A percentile compares a stretch with the other conserved stretches of the same genome.
Conservation (phyloP, 345 rosid species). For the Brassica carinata region DNA sequence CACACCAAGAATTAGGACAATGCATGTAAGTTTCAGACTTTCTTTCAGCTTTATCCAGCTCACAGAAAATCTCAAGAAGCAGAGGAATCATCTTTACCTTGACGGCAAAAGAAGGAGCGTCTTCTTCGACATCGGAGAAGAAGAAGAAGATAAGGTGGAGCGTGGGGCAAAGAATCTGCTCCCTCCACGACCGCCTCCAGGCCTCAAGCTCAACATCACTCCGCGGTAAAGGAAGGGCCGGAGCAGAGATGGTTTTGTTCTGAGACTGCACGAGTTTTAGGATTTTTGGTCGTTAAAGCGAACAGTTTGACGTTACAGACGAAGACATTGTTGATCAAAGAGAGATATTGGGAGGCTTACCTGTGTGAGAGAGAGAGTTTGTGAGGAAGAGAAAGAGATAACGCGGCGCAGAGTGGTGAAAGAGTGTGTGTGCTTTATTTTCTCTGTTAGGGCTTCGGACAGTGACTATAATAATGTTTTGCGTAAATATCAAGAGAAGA, state of each 20-base stretch:
- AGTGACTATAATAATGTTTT: background rate
- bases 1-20: conserved; percentile 87
- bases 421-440: background rate
- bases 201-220: conserved; percentile 41
- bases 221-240: background rate
- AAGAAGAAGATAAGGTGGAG: conserved; percentile 5
- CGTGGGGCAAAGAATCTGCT: conserved; percentile 31
- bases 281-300: background rate
- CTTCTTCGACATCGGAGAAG: conserved; percentile 20
- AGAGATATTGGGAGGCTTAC: background rate
- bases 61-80: background rate
- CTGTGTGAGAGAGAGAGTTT: background rate
- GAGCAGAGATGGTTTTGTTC: background rate
- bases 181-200: conserved; percentile 44
- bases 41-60: conserved; percentile 6
- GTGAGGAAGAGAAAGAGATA: background rate
- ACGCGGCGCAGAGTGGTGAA: background rate
- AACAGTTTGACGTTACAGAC: background rate
- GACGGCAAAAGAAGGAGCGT: conserved; percentile 34
- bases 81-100: conserved; percentile 23
- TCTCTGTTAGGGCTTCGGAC: background rate
- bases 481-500: background rate
- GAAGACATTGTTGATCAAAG: background rate
- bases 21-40: background rate
- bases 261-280: background rate